A percentile compares a stretch with the other conserved stretches of the same genome.
These are phyloP conservation scores for Populus tremula DNA, from an alignment of 345 rosid genomes.

Conservation along the genomic window DNA sequence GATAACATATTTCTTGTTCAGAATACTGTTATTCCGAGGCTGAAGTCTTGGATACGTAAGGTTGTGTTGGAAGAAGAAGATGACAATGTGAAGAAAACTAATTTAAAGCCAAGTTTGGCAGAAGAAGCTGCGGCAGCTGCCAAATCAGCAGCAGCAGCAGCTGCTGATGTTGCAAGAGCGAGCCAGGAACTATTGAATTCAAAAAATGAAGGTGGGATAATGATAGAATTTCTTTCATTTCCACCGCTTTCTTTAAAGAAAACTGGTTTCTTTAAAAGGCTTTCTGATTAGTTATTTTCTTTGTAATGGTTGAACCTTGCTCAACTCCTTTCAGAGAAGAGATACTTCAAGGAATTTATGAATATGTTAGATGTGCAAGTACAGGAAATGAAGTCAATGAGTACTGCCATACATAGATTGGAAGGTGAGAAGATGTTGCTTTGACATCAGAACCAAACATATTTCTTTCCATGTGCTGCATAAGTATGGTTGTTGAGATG, in stretches of 20 bases:
- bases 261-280: neutral
- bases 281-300: constrained; percentile 5
- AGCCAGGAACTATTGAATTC: constrained; percentile 79
- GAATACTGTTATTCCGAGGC: constrained; percentile 71
- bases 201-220: constrained; percentile 56
- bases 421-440: constrained; percentile 52
- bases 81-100: constrained; percentile 39
- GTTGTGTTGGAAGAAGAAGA: constrained; percentile 75
- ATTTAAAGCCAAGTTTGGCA: constrained; percentile 62
- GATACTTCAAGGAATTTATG: constrained; percentile 55
- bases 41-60: constrained; percentile 86
- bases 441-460: constrained; percentile 9
- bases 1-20: constrained; percentile 40
- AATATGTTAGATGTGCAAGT: constrained; percentile 69
- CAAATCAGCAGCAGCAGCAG: constrained; percentile 86
- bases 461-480: neutral
- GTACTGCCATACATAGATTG: constrained; percentile 52
- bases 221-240: neutral
- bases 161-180: constrained; percentile 83
- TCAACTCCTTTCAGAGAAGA: constrained; percentile 55
- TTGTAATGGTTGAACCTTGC: constrained; percentile 9
- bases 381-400: constrained; percentile 82
- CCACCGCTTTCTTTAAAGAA: no score
- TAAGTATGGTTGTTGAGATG: constrained; percentile 5
- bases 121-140: constrained; percentile 96